Percentiles rank a stretch among this genome's conserved stretches.
Conservation (phyloP, 1,284 basidiomycete species). For the Acaromyces ingoldii region DNA sequence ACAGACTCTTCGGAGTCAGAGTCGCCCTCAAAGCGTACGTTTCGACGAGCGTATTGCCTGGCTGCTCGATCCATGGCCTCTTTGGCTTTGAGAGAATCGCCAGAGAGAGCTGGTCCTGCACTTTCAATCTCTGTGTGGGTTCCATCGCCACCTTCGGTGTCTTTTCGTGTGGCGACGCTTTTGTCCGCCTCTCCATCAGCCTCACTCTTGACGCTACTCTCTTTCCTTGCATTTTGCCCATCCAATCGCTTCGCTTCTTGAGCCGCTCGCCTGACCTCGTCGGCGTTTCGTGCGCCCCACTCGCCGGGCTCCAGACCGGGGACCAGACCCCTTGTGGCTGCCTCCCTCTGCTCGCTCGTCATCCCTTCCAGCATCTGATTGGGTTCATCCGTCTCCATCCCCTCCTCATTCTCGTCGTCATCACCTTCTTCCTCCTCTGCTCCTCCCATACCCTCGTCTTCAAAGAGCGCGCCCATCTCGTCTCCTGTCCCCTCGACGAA, state of each 20-base stretch:
- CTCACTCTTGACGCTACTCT: too few species aligned
- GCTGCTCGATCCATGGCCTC: too few species aligned
- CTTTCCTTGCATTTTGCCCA: too few species aligned
- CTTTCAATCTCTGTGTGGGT: too few species aligned
- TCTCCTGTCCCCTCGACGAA: slow-evolving; percentile 39
- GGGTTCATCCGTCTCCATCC: slow-evolving; percentile 10
- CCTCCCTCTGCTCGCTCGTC: slow-evolving; percentile 5
- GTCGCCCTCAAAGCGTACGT: slow-evolving; percentile 7
- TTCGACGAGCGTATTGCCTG: too few species aligned
- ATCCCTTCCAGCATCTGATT: background rate
- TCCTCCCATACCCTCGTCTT: slow-evolving; percentile 8
- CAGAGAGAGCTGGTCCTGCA: too few species aligned
- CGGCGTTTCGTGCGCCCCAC: slow-evolving; percentile 8
- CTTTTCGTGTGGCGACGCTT: too few species aligned
- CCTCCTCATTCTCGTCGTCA: background rate
- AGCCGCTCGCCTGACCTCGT: too few species aligned
- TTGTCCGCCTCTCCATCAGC: too few species aligned
- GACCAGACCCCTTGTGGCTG: background rate
- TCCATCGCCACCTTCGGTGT: too few species aligned
- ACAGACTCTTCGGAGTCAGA: slow-evolving; percentile 10
- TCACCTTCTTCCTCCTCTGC: background rate
- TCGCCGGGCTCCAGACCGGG: slow-evolving; percentile 3
- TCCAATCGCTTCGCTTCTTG: too few species aligned
- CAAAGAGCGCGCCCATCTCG: slow-evolving; percentile 37
- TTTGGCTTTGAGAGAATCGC: too few species aligned